Evolutionary conservation across 1,284 basidiomycete genomes (phyloP).

Genomic region (Amylostereum chailletii): DNA sequence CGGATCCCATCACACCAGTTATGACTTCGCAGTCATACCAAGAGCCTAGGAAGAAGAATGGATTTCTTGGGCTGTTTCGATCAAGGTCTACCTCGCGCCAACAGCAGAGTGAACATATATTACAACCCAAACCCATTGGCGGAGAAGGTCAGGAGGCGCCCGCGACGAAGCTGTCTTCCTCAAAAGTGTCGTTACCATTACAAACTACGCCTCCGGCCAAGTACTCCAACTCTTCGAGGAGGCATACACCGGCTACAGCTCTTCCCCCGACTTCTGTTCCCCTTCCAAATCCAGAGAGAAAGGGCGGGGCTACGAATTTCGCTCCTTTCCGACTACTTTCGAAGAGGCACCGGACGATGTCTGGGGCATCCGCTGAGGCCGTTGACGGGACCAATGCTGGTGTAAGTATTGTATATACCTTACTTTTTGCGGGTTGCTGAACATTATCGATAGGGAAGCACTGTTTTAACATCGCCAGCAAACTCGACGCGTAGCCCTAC

Average conservation of each 20-base stretch:
- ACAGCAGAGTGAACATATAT: conserved; percentile 14
- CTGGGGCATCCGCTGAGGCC: conserved; percentile 67
- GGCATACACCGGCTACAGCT: too few species aligned
- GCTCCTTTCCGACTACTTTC: conserved; percentile 50
- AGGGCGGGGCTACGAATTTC: not conserved
- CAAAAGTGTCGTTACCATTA: too few species aligned
- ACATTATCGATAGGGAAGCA: conserved; percentile 41
- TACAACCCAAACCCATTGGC: conserved; percentile 12
- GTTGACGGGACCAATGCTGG: conserved; percentile 54
- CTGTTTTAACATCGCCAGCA: conserved; percentile 66
- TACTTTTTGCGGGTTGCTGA: conserved; percentile 3
- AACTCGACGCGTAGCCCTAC: conserved; percentile 52
- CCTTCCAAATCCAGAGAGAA: too few species aligned
- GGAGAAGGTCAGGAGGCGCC: too few species aligned
- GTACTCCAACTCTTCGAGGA: too few species aligned
- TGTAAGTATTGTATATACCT: conserved; percentile 32
- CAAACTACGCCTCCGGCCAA: too few species aligned
- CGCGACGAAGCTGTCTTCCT: too few species aligned
- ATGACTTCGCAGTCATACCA: conserved; percentile 21
- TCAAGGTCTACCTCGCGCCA: conserved; percentile 26
- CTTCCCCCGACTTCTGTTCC: too few species aligned
- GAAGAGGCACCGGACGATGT: conserved; percentile 56
- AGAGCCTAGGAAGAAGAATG: conserved; percentile 23
- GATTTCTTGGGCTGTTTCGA: conserved; percentile 28
- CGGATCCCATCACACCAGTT: conserved; percentile 3